These are phyloP conservation scores for Rickenella mellea DNA, from an alignment of 768 basidiomycete genomes.

Conservation along the genomic window DNA sequence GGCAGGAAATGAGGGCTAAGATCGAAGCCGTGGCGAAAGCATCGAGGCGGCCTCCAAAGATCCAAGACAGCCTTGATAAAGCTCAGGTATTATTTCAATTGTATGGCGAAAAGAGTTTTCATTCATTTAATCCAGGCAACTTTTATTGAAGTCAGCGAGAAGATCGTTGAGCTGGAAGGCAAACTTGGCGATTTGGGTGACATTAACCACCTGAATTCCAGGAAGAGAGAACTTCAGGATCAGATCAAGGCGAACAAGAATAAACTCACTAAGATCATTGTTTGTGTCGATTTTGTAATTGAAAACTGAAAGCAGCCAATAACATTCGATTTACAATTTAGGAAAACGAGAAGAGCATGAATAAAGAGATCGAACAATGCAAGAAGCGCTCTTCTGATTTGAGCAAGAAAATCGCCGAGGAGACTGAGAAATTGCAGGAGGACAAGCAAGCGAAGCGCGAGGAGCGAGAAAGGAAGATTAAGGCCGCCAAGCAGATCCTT, in stretches of 20 bases:
- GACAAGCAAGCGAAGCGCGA: constrained; percentile 57
- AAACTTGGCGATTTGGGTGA: constrained; percentile 34
- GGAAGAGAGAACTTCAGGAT: constrained; percentile 23
- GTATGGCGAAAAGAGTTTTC: not conserved
- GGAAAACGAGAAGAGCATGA: constrained; percentile 44
- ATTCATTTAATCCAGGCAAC: constrained; percentile 17
- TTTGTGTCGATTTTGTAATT: constrained; percentile 17
- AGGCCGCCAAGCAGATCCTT: constrained; percentile 32
- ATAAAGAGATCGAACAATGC: constrained; percentile 24
- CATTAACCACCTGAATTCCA: constrained; percentile 33
- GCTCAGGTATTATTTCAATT: constrained; percentile 25
- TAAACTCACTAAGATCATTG: constrained; percentile 34
- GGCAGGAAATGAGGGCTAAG: constrained; percentile 35
- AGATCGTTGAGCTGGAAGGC: constrained; percentile 28
- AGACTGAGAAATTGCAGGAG: constrained; percentile 41
- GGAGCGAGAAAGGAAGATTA: constrained; percentile 41
- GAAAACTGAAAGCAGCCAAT: not conserved
- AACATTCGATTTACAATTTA: constrained; percentile 16
- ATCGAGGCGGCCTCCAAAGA: constrained; percentile 27
- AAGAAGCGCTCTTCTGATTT: constrained; percentile 24
- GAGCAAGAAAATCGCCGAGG: constrained; percentile 41
- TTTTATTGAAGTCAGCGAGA: constrained; percentile 22
- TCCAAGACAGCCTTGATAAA: constrained; percentile 27
- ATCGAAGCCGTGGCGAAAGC: constrained; percentile 30
- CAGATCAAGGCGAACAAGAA: constrained; percentile 38